A percentile compares a stretch with the other conserved stretches of the same genome.
phyloP scores from a whole-genome alignment of 805 yeast species.

The Cyberlindnera saturnus region DNA sequence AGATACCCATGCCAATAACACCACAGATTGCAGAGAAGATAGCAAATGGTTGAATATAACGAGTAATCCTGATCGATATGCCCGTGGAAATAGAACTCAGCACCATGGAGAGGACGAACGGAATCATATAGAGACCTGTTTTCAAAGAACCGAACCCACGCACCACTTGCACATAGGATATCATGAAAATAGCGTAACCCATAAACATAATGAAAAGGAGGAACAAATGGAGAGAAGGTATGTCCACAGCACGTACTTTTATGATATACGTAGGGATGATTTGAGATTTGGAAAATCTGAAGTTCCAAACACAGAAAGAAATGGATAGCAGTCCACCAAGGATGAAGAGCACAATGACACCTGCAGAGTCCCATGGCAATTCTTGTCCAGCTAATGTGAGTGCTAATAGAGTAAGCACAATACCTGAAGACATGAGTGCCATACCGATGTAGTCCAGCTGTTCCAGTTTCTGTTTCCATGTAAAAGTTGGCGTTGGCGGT shows the following conservation, averaged over 20 bases:
- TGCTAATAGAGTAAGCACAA: slow-evolving; percentile 41
- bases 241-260: slow-evolving; percentile 28
- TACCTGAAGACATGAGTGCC: slow-evolving; percentile 34
- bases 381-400: slow-evolving; percentile 50
- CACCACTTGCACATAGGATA: slow-evolving; percentile 47
- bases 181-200: slow-evolving; percentile 28
- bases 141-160: slow-evolving; percentile 23
- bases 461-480: slow-evolving; percentile 31
- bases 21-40: slow-evolving; percentile 26
- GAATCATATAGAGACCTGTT: slow-evolving; percentile 19
- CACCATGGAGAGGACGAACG: slow-evolving; percentile 15
- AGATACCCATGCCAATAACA: slow-evolving; percentile 31
- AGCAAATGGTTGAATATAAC: slow-evolving; percentile 30
- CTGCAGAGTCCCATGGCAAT: slow-evolving; percentile 48
- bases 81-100: slow-evolving; percentile 20
- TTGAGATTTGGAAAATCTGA: slow-evolving; percentile 9
- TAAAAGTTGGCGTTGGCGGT: slow-evolving; percentile 41
- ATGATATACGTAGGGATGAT: slow-evolving; percentile 37
- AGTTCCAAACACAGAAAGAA: slow-evolving; percentile 11
- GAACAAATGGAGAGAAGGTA: slow-evolving; percentile 26
- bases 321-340: slow-evolving; percentile 18
- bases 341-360: slow-evolving; percentile 42
- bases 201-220: slow-evolving; percentile 36
- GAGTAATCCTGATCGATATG: slow-evolving; percentile 26
- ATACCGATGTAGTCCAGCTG: slow-evolving; percentile 45